Conservation (phyloP, 2,329 filamentous ascomycete species). For the Microdochium trichocladiopsis region DNA sequence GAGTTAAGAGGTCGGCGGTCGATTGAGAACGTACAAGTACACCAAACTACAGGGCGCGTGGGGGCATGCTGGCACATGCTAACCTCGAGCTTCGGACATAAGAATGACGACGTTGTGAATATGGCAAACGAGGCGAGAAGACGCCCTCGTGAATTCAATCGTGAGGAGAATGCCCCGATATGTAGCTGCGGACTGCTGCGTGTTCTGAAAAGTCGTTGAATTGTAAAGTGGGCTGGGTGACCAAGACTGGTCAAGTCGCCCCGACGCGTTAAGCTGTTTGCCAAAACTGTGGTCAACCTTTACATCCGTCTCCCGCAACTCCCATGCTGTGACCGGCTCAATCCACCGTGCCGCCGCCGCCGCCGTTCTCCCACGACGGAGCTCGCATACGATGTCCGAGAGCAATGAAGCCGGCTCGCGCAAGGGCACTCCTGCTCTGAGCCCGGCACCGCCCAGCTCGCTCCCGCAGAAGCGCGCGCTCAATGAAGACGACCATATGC, state of each 20-base stretch:
- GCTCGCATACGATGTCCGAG: neutral
- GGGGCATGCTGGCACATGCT: no score
- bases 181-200: no score
- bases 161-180: no score
- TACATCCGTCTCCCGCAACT: neutral
- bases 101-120: no score
- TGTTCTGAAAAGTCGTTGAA: no score
- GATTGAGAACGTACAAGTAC: no score
- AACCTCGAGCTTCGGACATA: no score
- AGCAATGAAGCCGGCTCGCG: neutral
- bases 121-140: no score
- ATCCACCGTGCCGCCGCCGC: neutral
- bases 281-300: neutral
- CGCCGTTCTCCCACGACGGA: neutral
- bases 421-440: neutral
- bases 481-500: slow-evolving; percentile 59
- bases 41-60: no score
- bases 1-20: no score
- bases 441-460: slow-evolving; percentile 13
- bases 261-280: neutral
- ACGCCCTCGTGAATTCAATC: no score
- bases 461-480: slow-evolving; percentile 59
- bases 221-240: no score
- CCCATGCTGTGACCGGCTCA: neutral
- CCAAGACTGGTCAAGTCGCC: neutral